These are phyloP conservation scores for Sicyos baderoa DNA, from an alignment of 306 rosid species.

Conservation along the genomic window DNA sequence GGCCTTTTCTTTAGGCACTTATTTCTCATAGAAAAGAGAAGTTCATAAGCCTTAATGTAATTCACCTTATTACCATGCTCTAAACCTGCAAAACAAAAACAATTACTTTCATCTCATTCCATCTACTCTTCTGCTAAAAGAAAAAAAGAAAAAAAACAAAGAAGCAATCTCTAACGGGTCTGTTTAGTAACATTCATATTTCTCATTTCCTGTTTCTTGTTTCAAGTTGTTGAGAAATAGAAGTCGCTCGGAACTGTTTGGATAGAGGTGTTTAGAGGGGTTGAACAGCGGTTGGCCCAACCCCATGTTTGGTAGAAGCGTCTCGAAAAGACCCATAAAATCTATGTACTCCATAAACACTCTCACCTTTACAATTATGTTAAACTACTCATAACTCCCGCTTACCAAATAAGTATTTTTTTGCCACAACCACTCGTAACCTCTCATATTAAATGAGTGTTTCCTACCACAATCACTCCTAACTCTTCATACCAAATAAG, in stretches of 20 bases:
- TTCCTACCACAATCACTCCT: no score
- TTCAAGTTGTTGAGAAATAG: neutral
- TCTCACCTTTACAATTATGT: no score
- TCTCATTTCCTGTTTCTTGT: neutral
- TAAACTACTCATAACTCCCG: no score
- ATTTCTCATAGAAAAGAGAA: conserved; percentile 49
- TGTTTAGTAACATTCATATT: neutral
- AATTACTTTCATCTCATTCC: neutral
- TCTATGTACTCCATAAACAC: no score
- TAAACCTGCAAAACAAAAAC: conserved; percentile 20
- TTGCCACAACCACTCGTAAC: no score
- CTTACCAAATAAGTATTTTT: no score
- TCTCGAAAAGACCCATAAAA: no score
- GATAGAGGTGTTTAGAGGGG: no score
- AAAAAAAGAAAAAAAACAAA: neutral
- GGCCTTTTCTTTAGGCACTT: conserved; percentile 46
- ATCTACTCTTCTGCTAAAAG: neutral
- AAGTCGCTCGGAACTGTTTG: neutral
- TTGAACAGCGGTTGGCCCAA: no score
- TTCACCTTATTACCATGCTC: conserved; percentile 32
- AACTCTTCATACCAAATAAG: no score
- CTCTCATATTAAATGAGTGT: no score
- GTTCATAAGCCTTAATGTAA: conserved; percentile 36
- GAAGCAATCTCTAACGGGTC: neutral
- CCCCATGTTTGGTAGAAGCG: no score